Conservation (phyloP, 768 basidiomycete species). For the Lactarius trivialis region DNA sequence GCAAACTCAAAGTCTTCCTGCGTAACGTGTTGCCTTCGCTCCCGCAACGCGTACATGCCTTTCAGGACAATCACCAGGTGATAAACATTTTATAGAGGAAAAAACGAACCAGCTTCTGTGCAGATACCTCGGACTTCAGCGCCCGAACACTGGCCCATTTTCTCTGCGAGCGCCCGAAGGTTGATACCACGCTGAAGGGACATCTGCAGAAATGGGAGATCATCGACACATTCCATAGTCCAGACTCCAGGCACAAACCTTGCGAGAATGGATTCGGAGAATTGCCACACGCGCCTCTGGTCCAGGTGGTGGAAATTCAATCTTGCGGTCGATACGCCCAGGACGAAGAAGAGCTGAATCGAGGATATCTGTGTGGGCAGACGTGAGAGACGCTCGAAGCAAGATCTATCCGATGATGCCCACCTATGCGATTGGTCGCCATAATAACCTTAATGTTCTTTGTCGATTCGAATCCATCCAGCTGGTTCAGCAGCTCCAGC, state of each 20-base stretch:
- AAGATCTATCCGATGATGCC: not conserved
- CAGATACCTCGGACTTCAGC: conserved; percentile 97
- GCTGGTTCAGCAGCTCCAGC: conserved; percentile 59
- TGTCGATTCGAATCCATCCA: conserved; percentile 63
- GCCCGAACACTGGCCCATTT: conserved; percentile 99
- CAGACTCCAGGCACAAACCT: conserved; percentile 40
- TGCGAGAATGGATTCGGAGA: conserved; percentile 92
- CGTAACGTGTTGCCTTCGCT: conserved; percentile 93
- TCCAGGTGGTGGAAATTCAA: conserved; percentile 97
- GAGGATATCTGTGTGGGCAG: conserved; percentile 62
- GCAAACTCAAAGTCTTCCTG: conserved; percentile 99
- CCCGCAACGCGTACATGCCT: conserved; percentile 96
- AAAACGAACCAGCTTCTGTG: conserved; percentile 79
- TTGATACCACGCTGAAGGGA: conserved; percentile 97
- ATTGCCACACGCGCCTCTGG: conserved; percentile 97
- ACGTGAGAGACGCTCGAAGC: not conserved
- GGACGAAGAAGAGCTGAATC: conserved; percentile 90
- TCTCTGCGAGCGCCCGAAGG: conserved; percentile 90
- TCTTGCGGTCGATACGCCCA: conserved; percentile 94
- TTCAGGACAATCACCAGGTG: not conserved
- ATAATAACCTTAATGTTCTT: conserved; percentile 89
- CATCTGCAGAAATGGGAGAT: conserved; percentile 51
- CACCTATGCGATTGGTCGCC: conserved; percentile 94
- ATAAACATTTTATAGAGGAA: not conserved
- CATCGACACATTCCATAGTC: not conserved